These are phyloP conservation scores for Beauveria caledonica DNA, from an alignment of 2,329 filamentous ascomycete species.

Conservation along the genomic window DNA sequence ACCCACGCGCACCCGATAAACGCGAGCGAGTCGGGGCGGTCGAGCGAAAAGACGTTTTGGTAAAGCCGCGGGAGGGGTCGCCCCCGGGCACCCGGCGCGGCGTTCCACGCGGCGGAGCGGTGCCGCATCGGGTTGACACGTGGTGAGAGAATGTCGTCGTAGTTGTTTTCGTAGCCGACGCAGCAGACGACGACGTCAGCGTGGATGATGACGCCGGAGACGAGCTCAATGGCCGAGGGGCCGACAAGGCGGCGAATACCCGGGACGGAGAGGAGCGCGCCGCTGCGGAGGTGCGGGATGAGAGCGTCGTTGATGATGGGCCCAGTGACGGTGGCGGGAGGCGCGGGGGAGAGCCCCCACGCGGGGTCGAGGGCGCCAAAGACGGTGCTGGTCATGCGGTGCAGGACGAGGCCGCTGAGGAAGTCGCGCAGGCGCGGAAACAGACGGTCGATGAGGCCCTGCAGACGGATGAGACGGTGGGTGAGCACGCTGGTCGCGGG, in stretches of 20 bases:
- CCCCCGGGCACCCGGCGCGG: slow-evolving; percentile 20
- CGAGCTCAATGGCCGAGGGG: slow-evolving; percentile 18
- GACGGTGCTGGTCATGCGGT: neutral
- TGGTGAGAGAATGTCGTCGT: slow-evolving; percentile 18
- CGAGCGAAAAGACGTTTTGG: slow-evolving; percentile 36
- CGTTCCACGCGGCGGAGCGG: slow-evolving; percentile 16
- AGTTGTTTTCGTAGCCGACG: slow-evolving; percentile 28
- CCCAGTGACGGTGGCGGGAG: slow-evolving; percentile 17
- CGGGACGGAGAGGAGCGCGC: slow-evolving; percentile 25
- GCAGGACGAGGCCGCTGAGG: slow-evolving; percentile 2
- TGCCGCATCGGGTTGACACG: slow-evolving; percentile 20
- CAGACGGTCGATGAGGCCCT: slow-evolving; percentile 1
- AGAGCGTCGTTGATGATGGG: slow-evolving; percentile 23
- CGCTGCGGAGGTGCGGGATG: slow-evolving; percentile 27
- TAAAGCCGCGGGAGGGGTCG: slow-evolving; percentile 29
- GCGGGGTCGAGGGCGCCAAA: neutral
- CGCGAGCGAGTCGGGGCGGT: slow-evolving; percentile 34
- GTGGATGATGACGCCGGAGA: slow-evolving; percentile 20
- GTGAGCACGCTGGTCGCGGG: slow-evolving; percentile 7
- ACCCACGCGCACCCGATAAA: slow-evolving; percentile 31
- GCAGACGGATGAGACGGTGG: slow-evolving; percentile 2
- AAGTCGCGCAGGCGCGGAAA: slow-evolving; percentile 1
- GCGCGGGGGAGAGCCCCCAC: slow-evolving; percentile 22
- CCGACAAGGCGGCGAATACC: slow-evolving; percentile 20
- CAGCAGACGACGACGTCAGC: slow-evolving; percentile 26